Evolutionary conservation across 2,329 filamentous ascomycete genomes (phyloP).

Genomic region (Colletotrichum zoysiae): DNA sequence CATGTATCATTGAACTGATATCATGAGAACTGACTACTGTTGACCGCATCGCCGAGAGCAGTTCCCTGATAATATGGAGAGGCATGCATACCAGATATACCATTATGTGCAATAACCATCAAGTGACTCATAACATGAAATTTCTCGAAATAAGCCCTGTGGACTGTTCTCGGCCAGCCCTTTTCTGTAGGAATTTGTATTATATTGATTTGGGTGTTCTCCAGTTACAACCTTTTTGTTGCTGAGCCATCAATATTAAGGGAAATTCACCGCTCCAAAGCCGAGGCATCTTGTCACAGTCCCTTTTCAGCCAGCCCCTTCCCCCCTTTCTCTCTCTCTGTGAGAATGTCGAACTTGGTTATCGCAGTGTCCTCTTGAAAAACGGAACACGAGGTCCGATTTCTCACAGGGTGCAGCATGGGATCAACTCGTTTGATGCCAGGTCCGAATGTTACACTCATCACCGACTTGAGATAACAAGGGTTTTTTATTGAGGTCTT

Average conservation of each 20-base stretch:
- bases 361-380: no score
- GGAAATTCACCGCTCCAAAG: neutral
- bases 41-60: neutral
- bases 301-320: neutral
- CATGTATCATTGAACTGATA: constrained; percentile 45
- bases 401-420: neutral
- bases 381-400: neutral
- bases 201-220: no score
- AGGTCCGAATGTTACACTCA: neutral
- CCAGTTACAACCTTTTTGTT: neutral
- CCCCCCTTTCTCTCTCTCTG: neutral
- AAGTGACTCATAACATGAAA: neutral
- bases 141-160: no score
- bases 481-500: neutral
- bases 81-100: neutral
- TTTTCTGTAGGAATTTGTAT: no score
- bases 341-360: neutral
- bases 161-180: no score
- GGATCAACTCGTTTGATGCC: neutral
- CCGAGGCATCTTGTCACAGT: neutral
- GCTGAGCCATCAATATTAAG: neutral
- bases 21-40: neutral
- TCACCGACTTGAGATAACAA: neutral
- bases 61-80: neutral
- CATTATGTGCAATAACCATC: neutral